Conservation (phyloP, 768 basidiomycete species). For the Inosperma sp. region DNA sequence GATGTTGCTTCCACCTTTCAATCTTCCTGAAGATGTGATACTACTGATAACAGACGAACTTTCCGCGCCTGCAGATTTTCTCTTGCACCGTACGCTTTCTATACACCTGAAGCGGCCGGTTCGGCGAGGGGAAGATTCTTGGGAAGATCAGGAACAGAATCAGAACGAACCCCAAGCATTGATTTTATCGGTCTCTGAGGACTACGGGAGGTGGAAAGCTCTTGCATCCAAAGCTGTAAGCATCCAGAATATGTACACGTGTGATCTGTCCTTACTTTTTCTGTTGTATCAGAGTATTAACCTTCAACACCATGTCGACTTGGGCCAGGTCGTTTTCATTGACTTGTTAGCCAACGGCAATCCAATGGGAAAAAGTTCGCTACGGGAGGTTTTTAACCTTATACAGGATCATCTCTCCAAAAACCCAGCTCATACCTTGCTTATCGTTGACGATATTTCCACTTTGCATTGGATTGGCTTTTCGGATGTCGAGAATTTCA, state of each 20-base stretch:
- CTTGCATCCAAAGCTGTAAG: slow-evolving; percentile 61
- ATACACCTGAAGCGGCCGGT: slow-evolving; percentile 46
- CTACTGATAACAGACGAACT: slow-evolving; percentile 69
- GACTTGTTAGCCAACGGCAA: slow-evolving; percentile 34
- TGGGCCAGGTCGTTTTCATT: slow-evolving; percentile 48
- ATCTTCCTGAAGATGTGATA: slow-evolving; percentile 48
- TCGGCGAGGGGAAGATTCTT: background rate
- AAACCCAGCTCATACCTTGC: slow-evolving; percentile 27
- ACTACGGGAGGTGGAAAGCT: slow-evolving; percentile 55
- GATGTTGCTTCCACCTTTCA: slow-evolving; percentile 41
- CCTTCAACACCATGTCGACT: slow-evolving; percentile 32
- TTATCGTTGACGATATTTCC: slow-evolving; percentile 70
- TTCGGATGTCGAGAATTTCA: slow-evolving; percentile 50
- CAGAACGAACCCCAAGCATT: slow-evolving; percentile 52
- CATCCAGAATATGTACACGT: slow-evolving; percentile 4
- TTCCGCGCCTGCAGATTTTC: slow-evolving; percentile 65
- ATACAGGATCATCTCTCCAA: slow-evolving; percentile 26
- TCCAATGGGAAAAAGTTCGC: background rate
- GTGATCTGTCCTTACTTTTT: background rate
- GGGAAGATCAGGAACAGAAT: slow-evolving; percentile 4
- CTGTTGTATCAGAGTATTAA: slow-evolving; percentile 33
- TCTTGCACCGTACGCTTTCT: slow-evolving; percentile 53
- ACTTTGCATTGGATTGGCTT: slow-evolving; percentile 68
- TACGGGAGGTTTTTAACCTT: slow-evolving; percentile 32
- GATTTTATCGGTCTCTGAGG: slow-evolving; percentile 92